phyloP scores from a whole-genome alignment of 2,329 filamentous ascomycete genomes.

The Hypoxylon sp. region DNA sequence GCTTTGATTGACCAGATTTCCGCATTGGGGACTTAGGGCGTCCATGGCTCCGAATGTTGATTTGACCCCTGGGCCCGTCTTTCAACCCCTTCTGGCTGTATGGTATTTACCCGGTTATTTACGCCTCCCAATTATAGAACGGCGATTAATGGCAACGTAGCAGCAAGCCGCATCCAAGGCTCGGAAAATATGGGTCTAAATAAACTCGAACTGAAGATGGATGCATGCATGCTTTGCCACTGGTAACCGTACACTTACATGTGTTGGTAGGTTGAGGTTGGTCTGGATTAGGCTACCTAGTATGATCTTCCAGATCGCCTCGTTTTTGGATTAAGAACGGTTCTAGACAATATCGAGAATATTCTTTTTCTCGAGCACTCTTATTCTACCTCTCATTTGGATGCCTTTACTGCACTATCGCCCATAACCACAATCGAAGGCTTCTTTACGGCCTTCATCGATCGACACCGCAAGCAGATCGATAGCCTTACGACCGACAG shows the following conservation, averaged over 20 bases:
- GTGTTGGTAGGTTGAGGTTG: constrained; percentile 11
- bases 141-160: constrained; percentile 39
- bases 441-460: constrained; percentile 6
- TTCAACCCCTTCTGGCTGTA: constrained; percentile 43
- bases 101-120: constrained; percentile 45
- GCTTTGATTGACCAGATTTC: constrained; percentile 43
- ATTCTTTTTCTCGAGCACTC: neutral
- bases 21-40: constrained; percentile 35
- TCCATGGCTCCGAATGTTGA: constrained; percentile 41
- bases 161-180: constrained; percentile 26
- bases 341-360: constrained; percentile 19
- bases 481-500: constrained; percentile 24
- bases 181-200: constrained; percentile 26
- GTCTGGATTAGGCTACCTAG: constrained; percentile 23
- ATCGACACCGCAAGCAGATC: constrained; percentile 12
- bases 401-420: neutral
- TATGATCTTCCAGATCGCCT: constrained; percentile 24
- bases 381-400: constrained; percentile 4
- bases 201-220: constrained; percentile 17
- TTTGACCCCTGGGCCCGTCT: constrained; percentile 40
- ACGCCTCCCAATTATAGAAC: constrained; percentile 42
- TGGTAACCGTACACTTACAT: constrained; percentile 13
- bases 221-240: constrained; percentile 27
- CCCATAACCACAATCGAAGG: neutral
- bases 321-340: constrained; percentile 6